phyloP scores from a whole-genome alignment of 2,329 filamentous ascomycete species.

The Penicillium sp. region DNA sequence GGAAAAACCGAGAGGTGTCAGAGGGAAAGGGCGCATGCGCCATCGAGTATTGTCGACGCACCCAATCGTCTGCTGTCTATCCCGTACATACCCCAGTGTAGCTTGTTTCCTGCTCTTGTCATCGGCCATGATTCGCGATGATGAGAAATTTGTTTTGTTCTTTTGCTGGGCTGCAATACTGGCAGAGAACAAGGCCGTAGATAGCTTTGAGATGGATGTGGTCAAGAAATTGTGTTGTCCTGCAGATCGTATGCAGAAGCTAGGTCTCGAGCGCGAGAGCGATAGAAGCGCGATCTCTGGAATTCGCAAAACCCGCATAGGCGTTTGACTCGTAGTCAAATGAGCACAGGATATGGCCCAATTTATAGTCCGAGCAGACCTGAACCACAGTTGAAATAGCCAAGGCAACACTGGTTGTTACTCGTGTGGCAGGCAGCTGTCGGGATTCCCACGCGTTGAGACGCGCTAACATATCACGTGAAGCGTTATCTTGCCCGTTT shows the following conservation, averaged over 20 bases:
- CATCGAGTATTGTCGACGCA: conserved; percentile 44
- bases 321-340: neutral
- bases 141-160: neutral
- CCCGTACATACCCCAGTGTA: conserved; percentile 82
- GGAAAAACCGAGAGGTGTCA: neutral
- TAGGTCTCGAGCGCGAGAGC: conserved; percentile 15
- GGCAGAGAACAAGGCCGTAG: neutral
- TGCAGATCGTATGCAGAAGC: neutral
- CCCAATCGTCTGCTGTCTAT: conserved; percentile 71
- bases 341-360: neutral
- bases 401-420: neutral
- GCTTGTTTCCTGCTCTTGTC: conserved; percentile 61
- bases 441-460: conserved; percentile 1
- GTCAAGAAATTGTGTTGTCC: neutral
- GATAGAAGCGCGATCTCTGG: conserved; percentile 12
- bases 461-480: conserved; percentile 18
- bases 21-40: conserved; percentile 4
- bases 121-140: conserved; percentile 24
- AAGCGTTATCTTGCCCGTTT: conserved; percentile 11
- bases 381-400: neutral
- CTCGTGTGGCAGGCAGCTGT: conserved; percentile 1
- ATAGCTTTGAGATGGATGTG: neutral
- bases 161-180: neutral
- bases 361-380: conserved; percentile 2
- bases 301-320: conserved; percentile 18